Conservation (phyloP, 345 rosid genomes). For the Fremontodendron californicum region DNA sequence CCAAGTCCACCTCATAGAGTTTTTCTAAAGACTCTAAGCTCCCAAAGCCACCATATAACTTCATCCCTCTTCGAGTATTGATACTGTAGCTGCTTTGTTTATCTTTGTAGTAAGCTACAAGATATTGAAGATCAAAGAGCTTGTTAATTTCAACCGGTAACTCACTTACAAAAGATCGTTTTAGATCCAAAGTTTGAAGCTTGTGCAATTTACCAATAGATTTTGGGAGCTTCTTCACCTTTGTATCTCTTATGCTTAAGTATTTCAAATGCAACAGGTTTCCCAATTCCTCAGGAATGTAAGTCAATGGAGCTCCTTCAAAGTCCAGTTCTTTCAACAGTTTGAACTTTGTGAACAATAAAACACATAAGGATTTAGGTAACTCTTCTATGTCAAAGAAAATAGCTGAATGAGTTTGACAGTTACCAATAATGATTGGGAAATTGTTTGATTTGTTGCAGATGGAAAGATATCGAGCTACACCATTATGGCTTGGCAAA, state of each 20-base stretch:
- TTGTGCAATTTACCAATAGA: constrained; percentile 22
- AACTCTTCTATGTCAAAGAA: constrained; percentile 1
- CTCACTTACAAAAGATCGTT: neutral
- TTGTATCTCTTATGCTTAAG: constrained; percentile 23
- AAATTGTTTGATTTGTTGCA: neutral
- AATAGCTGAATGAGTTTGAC: constrained; percentile 10
- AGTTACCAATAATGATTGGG: neutral
- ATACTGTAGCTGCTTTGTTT: neutral
- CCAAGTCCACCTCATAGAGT: neutral
- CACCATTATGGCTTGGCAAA: neutral
- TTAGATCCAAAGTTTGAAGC: constrained; percentile 9
- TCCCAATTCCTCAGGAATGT: constrained; percentile 14
- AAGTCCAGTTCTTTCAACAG: constrained; percentile 23
- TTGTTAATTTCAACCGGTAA: neutral
- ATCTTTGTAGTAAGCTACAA: neutral
- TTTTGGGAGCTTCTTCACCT: constrained; percentile 14
- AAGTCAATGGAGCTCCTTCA: constrained; percentile 14
- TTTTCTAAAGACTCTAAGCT: neutral
- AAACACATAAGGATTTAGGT: neutral
- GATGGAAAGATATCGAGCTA: neutral
- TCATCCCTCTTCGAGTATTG: neutral
- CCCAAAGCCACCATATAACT: neutral
- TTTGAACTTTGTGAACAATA: constrained; percentile 3
- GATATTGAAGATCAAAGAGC: neutral
- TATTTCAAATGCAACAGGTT: constrained; percentile 18